Base-by-base conservation (phyloP, 257 asterid genomes). In the Haberlea rhodopensis region DNA sequence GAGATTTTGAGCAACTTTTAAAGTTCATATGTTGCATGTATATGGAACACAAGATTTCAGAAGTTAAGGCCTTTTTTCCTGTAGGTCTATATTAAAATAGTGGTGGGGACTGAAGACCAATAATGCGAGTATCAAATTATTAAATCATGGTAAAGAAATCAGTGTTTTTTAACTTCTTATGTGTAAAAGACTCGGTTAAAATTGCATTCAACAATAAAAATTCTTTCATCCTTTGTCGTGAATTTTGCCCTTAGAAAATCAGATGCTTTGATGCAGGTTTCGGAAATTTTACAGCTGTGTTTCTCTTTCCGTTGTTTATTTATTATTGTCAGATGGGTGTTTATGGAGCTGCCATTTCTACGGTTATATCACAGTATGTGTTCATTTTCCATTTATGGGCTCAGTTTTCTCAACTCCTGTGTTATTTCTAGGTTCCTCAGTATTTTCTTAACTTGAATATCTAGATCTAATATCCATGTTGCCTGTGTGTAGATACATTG, bases 271-370 rank as follows among this genome's bases (percentile, higher is more conserved):
- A 57, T 81, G 84, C 95, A 91, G 98, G 94, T 71, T 53, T 92
- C 65, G 99, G 96, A 56, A 92, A 89, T 73, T 77, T 89, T 70
- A 72, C 80, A 19, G 95, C 95, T 60, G 71, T 89, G 73, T 25
- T 85, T 72, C 81, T 92, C 74, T 87, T 92, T 73, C 99, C 99
- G n/a, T 65, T 89, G 45, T 74, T 89, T 67, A 84, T 87, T 81
- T 69, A 82, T 73, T 80, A 76, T 75, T 87, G 62, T 56, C 76
- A 64, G 70, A 62, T 89, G 89, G 99, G 99, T 71, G 87, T 84
- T 77, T 48, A 84, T 65, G 99, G 99, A 84, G 99, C 97, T 76
- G 99, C 99, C 66, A 82, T 92, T 73, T 84, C 99, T 71, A 87
- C 95, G 0, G 90, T 89, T 43, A 62, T 82, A 78, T 89, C 99